Base-by-base conservation (phyloP, 2,329 filamentous ascomycete genomes). In the Apiospora saccharicola region DNA sequence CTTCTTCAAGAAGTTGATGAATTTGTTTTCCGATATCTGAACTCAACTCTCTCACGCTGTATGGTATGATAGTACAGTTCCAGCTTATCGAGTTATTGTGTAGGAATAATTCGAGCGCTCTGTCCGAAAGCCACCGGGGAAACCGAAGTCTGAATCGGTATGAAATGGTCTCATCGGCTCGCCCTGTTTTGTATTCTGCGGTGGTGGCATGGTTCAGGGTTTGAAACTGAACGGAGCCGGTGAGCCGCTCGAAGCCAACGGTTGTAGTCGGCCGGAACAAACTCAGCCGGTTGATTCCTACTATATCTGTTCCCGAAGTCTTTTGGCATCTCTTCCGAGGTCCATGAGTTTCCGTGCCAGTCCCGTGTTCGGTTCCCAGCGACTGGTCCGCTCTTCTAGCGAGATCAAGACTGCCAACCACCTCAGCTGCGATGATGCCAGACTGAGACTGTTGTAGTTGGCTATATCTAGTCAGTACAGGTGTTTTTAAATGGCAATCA, bases 301-400 rank as follows among this genome's bases (percentile, higher is more conserved):
- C 3, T 1, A n/a, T 2, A 10, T 49, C 19, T 10, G 19, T 6
- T 0, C 34, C 13, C 3, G 3, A 13, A 6, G 3, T 0, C 10
- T 5, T 5, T 19, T n/a, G 0, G 10, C 2, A 12, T 5, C 19
- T 3, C 5, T 13, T 14, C 19, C 2, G 8, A 6, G 8, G 1
- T 4, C 13, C 1, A 6, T 1, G 2, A 19, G 1, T 13, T 12
- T 14, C 34, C 7, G 2, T 13, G 10, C 19, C 12, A 4, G 30
- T 4, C 0, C 22, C 10, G 2, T 24, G 3, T 22, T 41, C 7
- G 30, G 7, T 4, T 5, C n/a, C 10, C 12, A 19, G 10, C 7
- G 30, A 1, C 1, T 61, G 6, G 1, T n/a, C 53, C 7, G 7
- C 16, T 37, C 16, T 41, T 7, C 34, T n/a, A 22, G 57, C 19